Conservation (phyloP, 352 stramenopile genomes). For the Phytopythium chamaehyphon region DNA sequence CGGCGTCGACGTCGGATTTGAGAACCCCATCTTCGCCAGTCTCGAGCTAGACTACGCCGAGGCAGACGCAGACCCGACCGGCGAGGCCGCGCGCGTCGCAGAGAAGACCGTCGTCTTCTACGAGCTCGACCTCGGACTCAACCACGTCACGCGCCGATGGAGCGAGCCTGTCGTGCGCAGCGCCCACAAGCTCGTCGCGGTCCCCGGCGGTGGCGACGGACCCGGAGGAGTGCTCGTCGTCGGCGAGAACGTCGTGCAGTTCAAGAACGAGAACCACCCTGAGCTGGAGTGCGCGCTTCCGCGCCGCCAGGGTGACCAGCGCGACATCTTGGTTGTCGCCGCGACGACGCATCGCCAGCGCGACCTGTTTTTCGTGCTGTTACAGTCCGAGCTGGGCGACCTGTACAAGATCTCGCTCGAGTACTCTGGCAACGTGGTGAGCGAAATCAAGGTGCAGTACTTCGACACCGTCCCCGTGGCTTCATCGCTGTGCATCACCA, state of each 20-base stretch:
- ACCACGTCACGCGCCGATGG: constrained; percentile 98
- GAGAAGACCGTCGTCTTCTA: constrained; percentile 98
- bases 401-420: constrained; percentile 97
- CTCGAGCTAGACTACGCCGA: constrained; percentile 96
- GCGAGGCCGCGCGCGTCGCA: constrained; percentile 50
- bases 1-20: constrained; percentile 97
- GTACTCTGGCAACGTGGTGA: constrained; percentile 75
- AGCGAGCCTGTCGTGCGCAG: constrained; percentile 84
- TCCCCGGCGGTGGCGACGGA: constrained; percentile 78
- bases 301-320: constrained; percentile 65
- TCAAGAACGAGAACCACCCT: constrained; percentile 94
- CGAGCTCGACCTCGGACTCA: constrained; percentile 98
- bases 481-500: constrained; percentile 96
- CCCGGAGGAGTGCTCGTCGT: constrained; percentile 95
- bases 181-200: constrained; percentile 93
- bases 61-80: constrained; percentile 76
- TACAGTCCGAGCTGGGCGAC: constrained; percentile 98
- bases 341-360: constrained; percentile 93
- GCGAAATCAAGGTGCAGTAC: constrained; percentile 89
- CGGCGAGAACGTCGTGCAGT: constrained; percentile 95
- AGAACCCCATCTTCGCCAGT: constrained; percentile 98
- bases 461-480: constrained; percentile 97
- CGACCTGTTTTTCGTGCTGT: constrained; percentile 96
- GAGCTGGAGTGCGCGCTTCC: constrained; percentile 74
- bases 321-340: constrained; percentile 91